A percentile compares a stretch with the other conserved stretches of the same genome.
Conservation (phyloP, 1,284 basidiomycete species). For the Melampsora larici-populina region DNA sequence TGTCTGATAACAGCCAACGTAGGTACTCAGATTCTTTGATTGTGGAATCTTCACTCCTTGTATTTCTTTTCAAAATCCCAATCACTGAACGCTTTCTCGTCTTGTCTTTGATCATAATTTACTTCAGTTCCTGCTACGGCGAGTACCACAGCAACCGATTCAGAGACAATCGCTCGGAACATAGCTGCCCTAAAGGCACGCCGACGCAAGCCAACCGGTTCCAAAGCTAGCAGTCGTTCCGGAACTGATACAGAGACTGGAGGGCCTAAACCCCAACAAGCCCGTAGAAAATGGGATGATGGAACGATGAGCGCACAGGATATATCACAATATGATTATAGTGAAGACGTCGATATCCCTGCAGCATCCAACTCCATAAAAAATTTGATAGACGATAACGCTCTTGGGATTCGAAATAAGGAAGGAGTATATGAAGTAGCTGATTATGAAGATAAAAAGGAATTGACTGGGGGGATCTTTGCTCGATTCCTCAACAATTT, state of each 20-base stretch:
- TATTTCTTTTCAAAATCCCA: background rate
- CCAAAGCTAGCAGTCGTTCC: conserved; percentile 12
- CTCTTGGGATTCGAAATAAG: conserved; percentile 71
- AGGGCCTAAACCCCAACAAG: background rate
- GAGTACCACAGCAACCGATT: conserved; percentile 23
- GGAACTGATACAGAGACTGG: conserved; percentile 32
- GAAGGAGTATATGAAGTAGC: conserved; percentile 90
- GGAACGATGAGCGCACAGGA: conserved; percentile 69
- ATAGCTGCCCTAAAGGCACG: conserved; percentile 37
- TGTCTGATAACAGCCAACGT: conserved; percentile 3
- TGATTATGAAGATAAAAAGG: conserved; percentile 62
- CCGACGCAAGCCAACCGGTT: conserved; percentile 15
- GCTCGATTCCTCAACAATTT: conserved; percentile 50
- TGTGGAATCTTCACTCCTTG: background rate
- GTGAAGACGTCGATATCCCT: conserved; percentile 53
- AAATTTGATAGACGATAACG: conserved; percentile 69
- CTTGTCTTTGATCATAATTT: background rate
- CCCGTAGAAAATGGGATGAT: conserved; percentile 86
- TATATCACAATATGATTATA: conserved; percentile 84
- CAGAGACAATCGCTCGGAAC: conserved; percentile 31
- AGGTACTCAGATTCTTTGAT: background rate
- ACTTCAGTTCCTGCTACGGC: background rate
- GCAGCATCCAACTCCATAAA: conserved; percentile 60
- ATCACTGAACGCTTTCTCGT: background rate
- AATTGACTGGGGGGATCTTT: conserved; percentile 30